These are phyloP conservation scores for Lumnitzera racemosa DNA, from an alignment of 345 rosid species.

Conservation along the genomic window DNA sequence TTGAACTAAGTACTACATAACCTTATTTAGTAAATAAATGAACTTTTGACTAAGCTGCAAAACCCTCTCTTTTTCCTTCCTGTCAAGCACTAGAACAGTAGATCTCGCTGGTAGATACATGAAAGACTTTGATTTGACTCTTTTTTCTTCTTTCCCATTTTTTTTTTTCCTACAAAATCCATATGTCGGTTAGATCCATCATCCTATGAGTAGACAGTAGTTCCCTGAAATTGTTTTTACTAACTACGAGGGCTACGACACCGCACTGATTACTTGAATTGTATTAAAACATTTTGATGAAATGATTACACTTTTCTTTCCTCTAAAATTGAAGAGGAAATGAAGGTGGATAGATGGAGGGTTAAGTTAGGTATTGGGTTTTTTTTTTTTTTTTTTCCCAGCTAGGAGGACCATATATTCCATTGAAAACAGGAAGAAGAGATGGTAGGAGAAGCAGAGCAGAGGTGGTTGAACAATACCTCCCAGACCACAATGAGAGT, in stretches of 20 bases:
- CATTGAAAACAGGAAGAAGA: slow-evolving; percentile 86
- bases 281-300: too few species aligned
- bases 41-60: slow-evolving; percentile 1
- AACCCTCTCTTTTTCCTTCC: not conserved
- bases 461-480: slow-evolving; percentile 61
- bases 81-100: not conserved
- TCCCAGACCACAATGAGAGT: slow-evolving; percentile 93
- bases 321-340: too few species aligned
- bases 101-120: too few species aligned
- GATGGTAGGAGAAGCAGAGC: slow-evolving; percentile 89
- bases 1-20: not conserved
- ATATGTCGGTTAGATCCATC: too few species aligned
- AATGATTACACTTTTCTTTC: too few species aligned
- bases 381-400: slow-evolving; percentile 8
- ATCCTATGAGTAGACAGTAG: too few species aligned
- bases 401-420: slow-evolving; percentile 92
- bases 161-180: not conserved
- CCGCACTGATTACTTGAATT: too few species aligned
- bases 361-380: not conserved
- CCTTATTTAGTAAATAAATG: slow-evolving; percentile 3
- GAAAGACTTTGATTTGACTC: too few species aligned
- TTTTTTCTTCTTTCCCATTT: not conserved
- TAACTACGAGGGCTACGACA: too few species aligned
- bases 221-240: too few species aligned
- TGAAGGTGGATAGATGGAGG: not conserved